A percentile compares a stretch with the other conserved stretches of the same genome.
Conservation (phyloP, 2,329 filamentous ascomycete species). For the Rachicladosporium sp. region DNA sequence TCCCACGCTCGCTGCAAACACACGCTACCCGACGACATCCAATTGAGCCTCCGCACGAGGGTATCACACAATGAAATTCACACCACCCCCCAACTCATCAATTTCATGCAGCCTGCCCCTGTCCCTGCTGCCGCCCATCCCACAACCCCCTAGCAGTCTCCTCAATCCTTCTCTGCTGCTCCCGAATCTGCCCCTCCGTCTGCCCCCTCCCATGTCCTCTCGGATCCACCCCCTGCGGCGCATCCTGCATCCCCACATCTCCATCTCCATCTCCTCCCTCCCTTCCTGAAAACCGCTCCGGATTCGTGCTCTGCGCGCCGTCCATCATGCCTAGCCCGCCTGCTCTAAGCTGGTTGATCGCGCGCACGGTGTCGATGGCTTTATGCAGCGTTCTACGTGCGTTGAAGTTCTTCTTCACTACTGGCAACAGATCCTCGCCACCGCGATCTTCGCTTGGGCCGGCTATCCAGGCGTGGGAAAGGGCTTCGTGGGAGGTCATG, state of each 20-base stretch:
- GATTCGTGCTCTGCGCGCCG: slow-evolving; percentile 45
- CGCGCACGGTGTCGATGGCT: slow-evolving; percentile 55
- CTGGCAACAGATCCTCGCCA: slow-evolving; percentile 47
- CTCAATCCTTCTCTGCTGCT: slow-evolving; percentile 47
- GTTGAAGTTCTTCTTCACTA: slow-evolving; percentile 60
- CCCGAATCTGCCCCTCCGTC: slow-evolving; percentile 49
- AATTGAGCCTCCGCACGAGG: too few species aligned
- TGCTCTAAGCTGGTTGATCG: slow-evolving; percentile 55
- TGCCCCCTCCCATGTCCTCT: slow-evolving; percentile 38
- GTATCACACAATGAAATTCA: too few species aligned
- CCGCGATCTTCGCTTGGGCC: slow-evolving; percentile 38
- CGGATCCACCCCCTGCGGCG: not conserved
- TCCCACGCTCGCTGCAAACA: too few species aligned
- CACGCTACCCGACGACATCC: too few species aligned
- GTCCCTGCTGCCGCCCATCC: slow-evolving; percentile 15
- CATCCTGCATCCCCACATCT: slow-evolving; percentile 6
- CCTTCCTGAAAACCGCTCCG: slow-evolving; percentile 18
- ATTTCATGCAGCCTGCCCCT: slow-evolving; percentile 4
- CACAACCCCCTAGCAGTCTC: slow-evolving; percentile 48
- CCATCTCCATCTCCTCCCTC: too few species aligned
- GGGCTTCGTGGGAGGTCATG: slow-evolving; percentile 76
- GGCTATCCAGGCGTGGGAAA: slow-evolving; percentile 54
- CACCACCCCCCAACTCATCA: too few species aligned
- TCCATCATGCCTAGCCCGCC: slow-evolving; percentile 46
- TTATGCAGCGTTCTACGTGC: slow-evolving; percentile 52